Evolutionary conservation across 257 asterid species (phyloP).

Genomic region (Solanum peruvianum): DNA sequence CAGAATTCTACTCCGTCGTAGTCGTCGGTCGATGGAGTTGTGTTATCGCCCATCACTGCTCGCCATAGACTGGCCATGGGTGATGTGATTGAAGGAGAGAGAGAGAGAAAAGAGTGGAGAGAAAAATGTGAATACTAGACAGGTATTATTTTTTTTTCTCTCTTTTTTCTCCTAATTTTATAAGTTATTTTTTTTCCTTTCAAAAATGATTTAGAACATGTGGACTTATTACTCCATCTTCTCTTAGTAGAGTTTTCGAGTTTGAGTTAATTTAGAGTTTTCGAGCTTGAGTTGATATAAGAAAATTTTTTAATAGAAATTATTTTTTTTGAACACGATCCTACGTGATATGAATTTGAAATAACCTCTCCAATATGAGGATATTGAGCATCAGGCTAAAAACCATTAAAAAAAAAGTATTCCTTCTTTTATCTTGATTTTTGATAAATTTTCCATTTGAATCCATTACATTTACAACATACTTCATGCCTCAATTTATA

Average conservation of each 20-base stretch:
- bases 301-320: too few species aligned
- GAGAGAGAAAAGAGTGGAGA: background rate
- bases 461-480: too few species aligned
- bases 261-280: too few species aligned
- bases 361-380: accelerated
- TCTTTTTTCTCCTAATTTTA: background rate
- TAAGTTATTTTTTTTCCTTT: too few species aligned
- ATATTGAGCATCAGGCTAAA: too few species aligned
- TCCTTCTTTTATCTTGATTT: too few species aligned
- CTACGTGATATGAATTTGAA: too few species aligned
- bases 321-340: accelerated
- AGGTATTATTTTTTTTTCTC: background rate
- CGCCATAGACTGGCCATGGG: constrained; percentile 65
- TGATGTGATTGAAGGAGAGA: background rate
- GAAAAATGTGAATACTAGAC: background rate
- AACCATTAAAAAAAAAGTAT: too few species aligned
- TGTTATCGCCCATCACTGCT: constrained; percentile 63
- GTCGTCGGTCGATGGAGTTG: constrained; percentile 39
- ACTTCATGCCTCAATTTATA: too few species aligned
- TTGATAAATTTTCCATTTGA: too few species aligned
- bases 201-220: background rate
- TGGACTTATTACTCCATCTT: background rate
- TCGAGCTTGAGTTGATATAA: too few species aligned
- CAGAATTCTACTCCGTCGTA: constrained; percentile 84
- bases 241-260: too few species aligned